A percentile compares a stretch with the other conserved stretches of the same genome.
Conservation (phyloP, 495 filamentous ascomycete species). For the Aspergillus carlsbadensis region DNA sequence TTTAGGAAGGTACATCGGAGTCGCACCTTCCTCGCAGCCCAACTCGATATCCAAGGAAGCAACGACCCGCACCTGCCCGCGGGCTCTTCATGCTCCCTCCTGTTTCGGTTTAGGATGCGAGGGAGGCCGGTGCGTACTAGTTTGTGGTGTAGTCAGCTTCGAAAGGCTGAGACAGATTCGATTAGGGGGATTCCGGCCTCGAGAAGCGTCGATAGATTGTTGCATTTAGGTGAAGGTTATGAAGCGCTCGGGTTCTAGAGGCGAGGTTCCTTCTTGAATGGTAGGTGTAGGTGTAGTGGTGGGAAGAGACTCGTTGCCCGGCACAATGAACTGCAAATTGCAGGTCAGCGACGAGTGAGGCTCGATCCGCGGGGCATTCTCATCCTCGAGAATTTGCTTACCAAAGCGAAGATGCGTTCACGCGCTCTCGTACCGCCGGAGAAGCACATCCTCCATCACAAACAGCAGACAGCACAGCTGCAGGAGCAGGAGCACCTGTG, state of each 20-base stretch:
- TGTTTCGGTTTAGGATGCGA: neutral
- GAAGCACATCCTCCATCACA: neutral
- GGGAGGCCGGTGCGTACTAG: neutral
- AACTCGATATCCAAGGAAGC: too few relatives aligned
- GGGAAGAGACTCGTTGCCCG: too few relatives aligned
- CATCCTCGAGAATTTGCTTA: neutral
- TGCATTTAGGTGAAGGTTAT: neutral
- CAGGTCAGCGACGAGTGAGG: neutral
- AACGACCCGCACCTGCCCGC: too few relatives aligned
- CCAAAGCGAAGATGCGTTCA: neutral
- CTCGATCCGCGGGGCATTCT: neutral
- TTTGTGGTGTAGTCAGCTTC: neutral
- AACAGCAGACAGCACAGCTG: neutral
- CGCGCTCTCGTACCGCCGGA: neutral
- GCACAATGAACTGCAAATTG: too few relatives aligned
- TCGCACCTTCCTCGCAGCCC: too few relatives aligned
- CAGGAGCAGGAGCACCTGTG: neutral
- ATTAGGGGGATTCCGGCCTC: neutral
- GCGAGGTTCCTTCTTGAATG: too few relatives aligned
- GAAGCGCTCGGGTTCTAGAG: neutral
- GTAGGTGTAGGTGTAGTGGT: too few relatives aligned
- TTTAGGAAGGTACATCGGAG: too few relatives aligned
- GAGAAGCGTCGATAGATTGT: neutral
- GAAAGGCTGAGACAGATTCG: neutral
- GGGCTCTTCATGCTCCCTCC: too few relatives aligned